These are phyloP conservation scores for Populus trichocarpa DNA, from an alignment of 441 rosid genomes.

Conservation along the genomic window DNA sequence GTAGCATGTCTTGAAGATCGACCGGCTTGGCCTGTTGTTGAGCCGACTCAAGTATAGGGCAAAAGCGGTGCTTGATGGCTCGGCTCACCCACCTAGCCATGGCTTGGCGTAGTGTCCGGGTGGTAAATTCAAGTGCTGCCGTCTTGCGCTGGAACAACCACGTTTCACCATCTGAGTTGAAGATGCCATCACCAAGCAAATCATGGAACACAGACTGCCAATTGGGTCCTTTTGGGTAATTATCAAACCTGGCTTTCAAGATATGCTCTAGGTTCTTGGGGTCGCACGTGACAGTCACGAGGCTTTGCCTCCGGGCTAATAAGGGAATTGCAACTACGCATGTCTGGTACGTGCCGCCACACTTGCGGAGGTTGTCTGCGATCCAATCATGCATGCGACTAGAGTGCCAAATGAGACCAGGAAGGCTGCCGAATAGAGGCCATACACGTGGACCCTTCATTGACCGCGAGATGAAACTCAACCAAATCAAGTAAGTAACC, in stretches of 20 bases:
- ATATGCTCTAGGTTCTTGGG: constrained; percentile 77
- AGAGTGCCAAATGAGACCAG: constrained; percentile 52
- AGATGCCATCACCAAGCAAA: constrained; percentile 79
- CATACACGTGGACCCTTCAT: constrained; percentile 72
- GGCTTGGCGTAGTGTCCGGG: constrained; percentile 85
- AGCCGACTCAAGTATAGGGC: constrained; percentile 62
- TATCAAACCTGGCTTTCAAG: constrained; percentile 65
- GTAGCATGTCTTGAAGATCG: constrained; percentile 75
- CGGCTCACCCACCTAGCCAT: constrained; percentile 88
- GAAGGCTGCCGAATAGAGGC: constrained; percentile 85
- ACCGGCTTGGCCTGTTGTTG: constrained; percentile 38
- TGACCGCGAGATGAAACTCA: constrained; percentile 38
- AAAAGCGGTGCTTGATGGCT: constrained; percentile 60
- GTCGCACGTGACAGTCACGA: constrained; percentile 88
- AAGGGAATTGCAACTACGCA: constrained; percentile 58
- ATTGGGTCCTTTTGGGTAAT: constrained; percentile 81
- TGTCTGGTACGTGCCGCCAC: constrained; percentile 84
- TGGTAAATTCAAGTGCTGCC: constrained; percentile 84
- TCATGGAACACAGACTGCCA: constrained; percentile 89
- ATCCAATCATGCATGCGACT: constrained; percentile 83
- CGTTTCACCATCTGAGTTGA: constrained; percentile 79
- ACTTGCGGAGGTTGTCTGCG: constrained; percentile 65
- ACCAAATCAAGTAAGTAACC: constrained; percentile 54
- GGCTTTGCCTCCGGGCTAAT: constrained; percentile 61
- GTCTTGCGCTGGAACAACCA: constrained; percentile 91